A percentile compares a stretch with the other conserved stretches of the same genome.
Conservation (phyloP, 768 basidiomycete species). For the Pleurotus sapidus region DNA sequence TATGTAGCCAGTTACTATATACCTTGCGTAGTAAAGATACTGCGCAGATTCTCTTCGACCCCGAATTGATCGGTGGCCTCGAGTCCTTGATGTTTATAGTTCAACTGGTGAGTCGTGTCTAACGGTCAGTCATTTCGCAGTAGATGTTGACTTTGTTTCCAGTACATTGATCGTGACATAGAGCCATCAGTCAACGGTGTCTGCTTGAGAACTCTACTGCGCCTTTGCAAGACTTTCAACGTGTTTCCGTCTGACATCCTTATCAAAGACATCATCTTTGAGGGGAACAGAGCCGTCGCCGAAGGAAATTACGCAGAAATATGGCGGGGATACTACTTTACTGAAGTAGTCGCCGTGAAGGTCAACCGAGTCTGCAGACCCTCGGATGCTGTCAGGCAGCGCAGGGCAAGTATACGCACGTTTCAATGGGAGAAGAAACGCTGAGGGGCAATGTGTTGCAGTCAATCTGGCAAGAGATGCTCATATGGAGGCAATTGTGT, state of each 20-base stretch:
- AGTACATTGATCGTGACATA: conserved; percentile 3
- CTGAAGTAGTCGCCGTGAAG: conserved; percentile 1
- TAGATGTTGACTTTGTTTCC: not conserved
- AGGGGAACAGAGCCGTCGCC: not conserved
- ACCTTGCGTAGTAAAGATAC: conserved; percentile 6
- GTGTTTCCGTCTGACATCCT: not conserved
- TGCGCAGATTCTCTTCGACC: conserved; percentile 1
- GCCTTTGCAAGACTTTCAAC: conserved; percentile 2
- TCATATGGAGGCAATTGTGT: conserved; percentile 26
- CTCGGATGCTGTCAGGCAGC: not conserved
- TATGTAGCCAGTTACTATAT: conserved; percentile 6
- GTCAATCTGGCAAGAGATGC: conserved; percentile 26
- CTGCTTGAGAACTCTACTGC: not conserved
- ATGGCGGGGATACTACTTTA: conserved; percentile 1
- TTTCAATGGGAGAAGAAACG: not conserved
- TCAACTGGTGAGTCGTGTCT: not conserved
- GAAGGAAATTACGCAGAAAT: not conserved
- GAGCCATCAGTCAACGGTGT: conserved; percentile 3
- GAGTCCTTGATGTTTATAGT: conserved; percentile 2
- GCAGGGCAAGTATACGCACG: conserved; percentile 1
- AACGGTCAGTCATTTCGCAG: not conserved
- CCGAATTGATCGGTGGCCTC: conserved; percentile 1
- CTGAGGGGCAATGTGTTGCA: conserved; percentile 11
- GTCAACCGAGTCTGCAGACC: not conserved
- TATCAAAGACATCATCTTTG: not conserved